Evolutionary conservation across 2,329 filamentous ascomycete species (phyloP), one percentile per base, ranked within the genome.

Genomic region (Pseudogymnoascus sp.): DNA sequence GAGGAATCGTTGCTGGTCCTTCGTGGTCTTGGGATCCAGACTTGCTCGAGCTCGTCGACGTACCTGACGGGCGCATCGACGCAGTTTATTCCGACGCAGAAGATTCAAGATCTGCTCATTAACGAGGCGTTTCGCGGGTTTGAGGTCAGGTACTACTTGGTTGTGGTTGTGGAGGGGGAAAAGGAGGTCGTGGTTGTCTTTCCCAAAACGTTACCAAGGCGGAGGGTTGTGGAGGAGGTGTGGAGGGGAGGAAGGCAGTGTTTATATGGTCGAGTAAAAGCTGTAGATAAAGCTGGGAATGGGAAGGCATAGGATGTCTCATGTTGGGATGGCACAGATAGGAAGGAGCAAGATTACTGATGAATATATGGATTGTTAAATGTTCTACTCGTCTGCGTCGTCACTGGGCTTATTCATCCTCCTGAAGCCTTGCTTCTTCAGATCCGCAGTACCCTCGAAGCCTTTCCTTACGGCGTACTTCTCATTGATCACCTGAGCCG

Each of bases 101-200:
- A 91, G 76, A 96, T 99, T 64, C 90, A 90, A 72, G 95, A 99
- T 74, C 88, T 99, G 63, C 85, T 97, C 62, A 90, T 99, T 60
- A 92, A 97, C 74, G 95, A 99, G 79, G 95, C 93, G 3, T 98
- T 98, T 76, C 86, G 85, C 63, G 93, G 93, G 0, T 96, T 97
- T 71, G 91, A 93, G 76, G 92, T 98, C 37, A 80, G 88, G 41
- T 96, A 93, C 72, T 97, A 96, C 72, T 78, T 99, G 7, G 86
- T 91, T 4, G 90, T 98, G 31, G 89, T 98, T 61, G 91, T 98
- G 16, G 89, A 96, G 69, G 92, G 88, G 2, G 93, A 98, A 76
- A 84, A 88, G 62, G 88, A 95, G 68, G 84, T 96, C 4, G 90
- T 98, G 0, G 93, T 99, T n/a, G 92, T 98, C 2, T 99, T 99